Evolutionary conservation across 2,329 filamentous ascomycete genomes (phyloP).

Genomic region (Botrytis sinoallii): DNA sequence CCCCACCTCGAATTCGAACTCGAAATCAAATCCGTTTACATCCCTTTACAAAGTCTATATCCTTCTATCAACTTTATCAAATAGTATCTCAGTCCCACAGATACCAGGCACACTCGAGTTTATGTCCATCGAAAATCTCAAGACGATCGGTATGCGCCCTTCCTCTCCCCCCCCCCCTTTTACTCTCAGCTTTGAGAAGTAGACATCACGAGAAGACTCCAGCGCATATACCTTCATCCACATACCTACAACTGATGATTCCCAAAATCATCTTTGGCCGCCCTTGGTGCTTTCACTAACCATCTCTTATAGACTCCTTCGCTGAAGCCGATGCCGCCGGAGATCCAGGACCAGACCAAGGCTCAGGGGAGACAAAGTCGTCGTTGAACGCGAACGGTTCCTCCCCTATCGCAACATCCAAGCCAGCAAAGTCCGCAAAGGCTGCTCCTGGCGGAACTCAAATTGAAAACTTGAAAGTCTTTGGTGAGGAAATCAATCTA

Average conservation of each 20-base stretch:
- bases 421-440: constrained; percentile 13
- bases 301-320: constrained; percentile 15
- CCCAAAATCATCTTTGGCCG: not conserved
- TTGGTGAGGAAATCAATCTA: constrained; percentile 12
- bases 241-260: not conserved
- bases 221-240: not conserved
- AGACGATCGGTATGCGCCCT: constrained; percentile 74
- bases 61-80: constrained; percentile 3
- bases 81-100: constrained; percentile 26
- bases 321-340: constrained; percentile 22
- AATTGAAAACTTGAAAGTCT: constrained; percentile 21
- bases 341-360: constrained; percentile 20
- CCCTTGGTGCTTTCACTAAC: constrained; percentile 12
- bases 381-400: constrained; percentile 11
- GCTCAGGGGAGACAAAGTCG: constrained; percentile 14
- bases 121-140: constrained; percentile 99
- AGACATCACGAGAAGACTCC: not conserved
- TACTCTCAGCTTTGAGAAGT: not conserved
- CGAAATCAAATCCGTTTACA: constrained; percentile 22
- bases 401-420: not conserved
- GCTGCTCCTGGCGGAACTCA: constrained; percentile 13
- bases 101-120: constrained; percentile 70
- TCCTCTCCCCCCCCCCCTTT: constrained; percentile 1
- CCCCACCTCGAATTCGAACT: constrained; percentile 29
- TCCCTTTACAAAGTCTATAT: constrained; percentile 18